Evolutionary conservation across 768 basidiomycete genomes (phyloP), one percentile per base, ranked within the genome.

Genomic region (Macrolepiota albuminosa): DNA sequence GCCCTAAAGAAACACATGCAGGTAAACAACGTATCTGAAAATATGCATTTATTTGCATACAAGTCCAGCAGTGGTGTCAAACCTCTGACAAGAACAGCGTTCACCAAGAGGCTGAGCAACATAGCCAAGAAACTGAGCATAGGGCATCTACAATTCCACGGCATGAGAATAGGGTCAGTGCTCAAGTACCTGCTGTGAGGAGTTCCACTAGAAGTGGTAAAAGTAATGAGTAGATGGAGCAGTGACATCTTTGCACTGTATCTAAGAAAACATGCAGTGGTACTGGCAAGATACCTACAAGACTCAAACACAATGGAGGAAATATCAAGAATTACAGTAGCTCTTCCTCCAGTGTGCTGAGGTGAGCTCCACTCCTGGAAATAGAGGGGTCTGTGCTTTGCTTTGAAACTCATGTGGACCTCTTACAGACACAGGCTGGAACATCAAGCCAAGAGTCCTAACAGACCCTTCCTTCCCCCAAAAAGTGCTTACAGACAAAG

Each of bases 181-280:
- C 62, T 71, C 0, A 60, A 69, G 45, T 73, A 72, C 26, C 60
- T 73, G 0, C 63, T 70, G 0, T 45, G 56, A 0, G 66, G 68
- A 0, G 51, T 69, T 2, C 56, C 63, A 1, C 42, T 64, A 8
- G 42, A 43, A 18, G 42, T 43, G 4, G 42, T 43, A 5, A 43
- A 43, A 18, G 42, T 43, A n/a, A 62, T 58, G 21, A 58, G 58
- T 3, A 31, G 56, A 1, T 64, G 64, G 61, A n/a, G 26, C 6
- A 62, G 61, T 24, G 52, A 62, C 21, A 55, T 56, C 0, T 59
- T 59, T 16, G 21, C 34, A 9, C 0, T 46, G 3, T 59, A 59
- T 46, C n/a, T n/a, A n/a, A n/a, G n/a, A n/a, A n/a, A n/a, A n/a
- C n/a, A n/a, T n/a, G n/a, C n/a, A n/a, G n/a, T 52, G 0, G 43